Conservation (phyloP, 441 rosid species). For the Erodium texanum region DNA sequence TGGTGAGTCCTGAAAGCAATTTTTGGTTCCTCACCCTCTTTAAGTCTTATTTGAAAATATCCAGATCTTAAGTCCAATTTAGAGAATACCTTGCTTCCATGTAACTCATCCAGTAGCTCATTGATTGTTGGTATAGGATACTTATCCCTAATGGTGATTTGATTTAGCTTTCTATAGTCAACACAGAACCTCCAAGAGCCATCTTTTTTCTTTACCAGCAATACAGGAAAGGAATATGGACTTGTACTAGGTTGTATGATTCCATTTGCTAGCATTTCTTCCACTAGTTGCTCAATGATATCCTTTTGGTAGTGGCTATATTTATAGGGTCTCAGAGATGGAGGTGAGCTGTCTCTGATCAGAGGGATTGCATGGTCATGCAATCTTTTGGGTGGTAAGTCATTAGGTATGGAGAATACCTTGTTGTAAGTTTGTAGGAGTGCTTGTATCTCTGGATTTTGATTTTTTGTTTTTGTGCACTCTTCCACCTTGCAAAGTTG, state of each 20-base stretch:
- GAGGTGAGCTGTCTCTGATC: too few relatives aligned
- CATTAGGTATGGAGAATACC: too few relatives aligned
- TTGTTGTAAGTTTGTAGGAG: too few relatives aligned
- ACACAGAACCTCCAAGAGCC: background rate
- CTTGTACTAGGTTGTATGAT: background rate
- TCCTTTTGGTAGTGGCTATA: too few relatives aligned
- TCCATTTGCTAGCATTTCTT: background rate
- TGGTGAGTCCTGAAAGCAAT: slow-evolving; percentile 5
- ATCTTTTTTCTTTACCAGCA: background rate
- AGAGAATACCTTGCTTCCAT: background rate
- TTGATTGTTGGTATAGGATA: slow-evolving; percentile 1
- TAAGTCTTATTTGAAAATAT: slow-evolving; percentile 2
- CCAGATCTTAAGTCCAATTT: slow-evolving; percentile 8
- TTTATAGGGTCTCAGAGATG: too few relatives aligned
- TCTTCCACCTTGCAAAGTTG: too few relatives aligned
- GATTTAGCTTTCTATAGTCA: background rate
- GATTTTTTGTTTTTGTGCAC: too few relatives aligned
- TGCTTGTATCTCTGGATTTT: too few relatives aligned
- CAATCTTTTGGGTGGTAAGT: too few relatives aligned
- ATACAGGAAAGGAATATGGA: background rate
- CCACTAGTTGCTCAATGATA: background rate
- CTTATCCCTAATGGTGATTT: background rate
- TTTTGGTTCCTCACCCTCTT: background rate
- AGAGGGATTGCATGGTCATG: too few relatives aligned
- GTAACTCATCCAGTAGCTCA: background rate